Percentiles rank a stretch among this genome's conserved stretches.
These are phyloP conservation scores for Tulasnella sp. DNA, from an alignment of 768 basidiomycete genomes.

Conservation along the genomic window DNA sequence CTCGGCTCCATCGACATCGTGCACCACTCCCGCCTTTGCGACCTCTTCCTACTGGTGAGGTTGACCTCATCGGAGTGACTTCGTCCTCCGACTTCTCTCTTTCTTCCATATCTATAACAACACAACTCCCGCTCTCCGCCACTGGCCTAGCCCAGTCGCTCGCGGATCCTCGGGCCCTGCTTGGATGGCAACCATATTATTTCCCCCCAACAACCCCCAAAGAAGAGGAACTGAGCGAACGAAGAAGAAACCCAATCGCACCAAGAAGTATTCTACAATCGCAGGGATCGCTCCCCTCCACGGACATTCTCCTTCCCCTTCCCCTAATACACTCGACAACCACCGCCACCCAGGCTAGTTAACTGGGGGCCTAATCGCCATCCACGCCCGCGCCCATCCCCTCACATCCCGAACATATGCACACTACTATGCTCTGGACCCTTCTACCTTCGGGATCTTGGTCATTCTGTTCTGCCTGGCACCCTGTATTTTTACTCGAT, in stretches of 20 bases:
- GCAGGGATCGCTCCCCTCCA: not conserved
- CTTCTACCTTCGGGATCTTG: not conserved
- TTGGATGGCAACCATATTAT: not conserved
- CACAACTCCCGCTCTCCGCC: not conserved
- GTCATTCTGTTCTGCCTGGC: slow-evolving; percentile 16
- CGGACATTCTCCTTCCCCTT: slow-evolving; percentile 8
- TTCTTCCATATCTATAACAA: not conserved
- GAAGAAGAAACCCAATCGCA: not conserved
- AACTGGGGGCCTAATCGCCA: not conserved
- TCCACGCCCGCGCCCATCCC: slow-evolving; percentile 6
- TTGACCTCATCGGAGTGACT: not conserved
- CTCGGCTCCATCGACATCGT: not conserved
- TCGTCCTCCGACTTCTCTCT: slow-evolving; percentile 8
- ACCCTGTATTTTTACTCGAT: not conserved
- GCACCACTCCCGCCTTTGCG: slow-evolving; percentile 13
- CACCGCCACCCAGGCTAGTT: not conserved
- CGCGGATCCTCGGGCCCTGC: not conserved
- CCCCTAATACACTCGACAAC: slow-evolving; percentile 15
- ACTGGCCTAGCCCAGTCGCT: not conserved
- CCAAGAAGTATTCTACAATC: slow-evolving; percentile 18
- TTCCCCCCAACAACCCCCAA: not conserved
- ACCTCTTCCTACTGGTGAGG: slow-evolving; percentile 12
- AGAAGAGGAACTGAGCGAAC: slow-evolving; percentile 13
- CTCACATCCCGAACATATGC: slow-evolving; percentile 1
- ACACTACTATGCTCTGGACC: not conserved